Evolutionary conservation across 345 rosid species (phyloP).

Genomic region (Salix brachista): DNA sequence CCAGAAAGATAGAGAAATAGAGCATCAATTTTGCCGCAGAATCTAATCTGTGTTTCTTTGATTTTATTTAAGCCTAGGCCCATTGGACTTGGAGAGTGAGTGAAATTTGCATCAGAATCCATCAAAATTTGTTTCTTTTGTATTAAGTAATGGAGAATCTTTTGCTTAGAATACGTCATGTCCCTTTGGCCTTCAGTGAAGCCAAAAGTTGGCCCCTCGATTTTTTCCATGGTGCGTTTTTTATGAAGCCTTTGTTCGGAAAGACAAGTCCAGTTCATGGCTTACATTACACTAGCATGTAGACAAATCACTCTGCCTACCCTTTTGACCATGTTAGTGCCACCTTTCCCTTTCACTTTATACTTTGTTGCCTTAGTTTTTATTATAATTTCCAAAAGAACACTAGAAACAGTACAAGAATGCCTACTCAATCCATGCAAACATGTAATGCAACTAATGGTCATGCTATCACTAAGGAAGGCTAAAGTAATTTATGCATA

Average conservation of each 20-base stretch:
- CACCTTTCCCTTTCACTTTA: slow-evolving; percentile 28
- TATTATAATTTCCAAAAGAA: background rate
- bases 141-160: slow-evolving; percentile 51
- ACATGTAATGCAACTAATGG: slow-evolving; percentile 31
- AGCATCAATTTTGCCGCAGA: slow-evolving; percentile 26
- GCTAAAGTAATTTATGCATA: slow-evolving; percentile 13
- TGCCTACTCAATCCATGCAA: slow-evolving; percentile 36
- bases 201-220: slow-evolving; percentile 44
- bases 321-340: slow-evolving; percentile 60
- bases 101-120: slow-evolving; percentile 56
- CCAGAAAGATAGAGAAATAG: background rate
- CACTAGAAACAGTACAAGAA: background rate
- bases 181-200: slow-evolving; percentile 45
- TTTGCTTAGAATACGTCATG: slow-evolving; percentile 47
- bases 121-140: slow-evolving; percentile 38
- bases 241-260: slow-evolving; percentile 22
- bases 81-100: slow-evolving; percentile 13
- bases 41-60: slow-evolving; percentile 6
- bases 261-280: slow-evolving; percentile 54
- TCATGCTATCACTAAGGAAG: background rate
- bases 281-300: slow-evolving; percentile 47
- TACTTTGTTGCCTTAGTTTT: background rate
- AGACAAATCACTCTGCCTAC: slow-evolving; percentile 20
- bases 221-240: slow-evolving; percentile 21
- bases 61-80: slow-evolving; percentile 12